Conservation (phyloP, 805 yeast species). For the Ogataea allantospora region DNA sequence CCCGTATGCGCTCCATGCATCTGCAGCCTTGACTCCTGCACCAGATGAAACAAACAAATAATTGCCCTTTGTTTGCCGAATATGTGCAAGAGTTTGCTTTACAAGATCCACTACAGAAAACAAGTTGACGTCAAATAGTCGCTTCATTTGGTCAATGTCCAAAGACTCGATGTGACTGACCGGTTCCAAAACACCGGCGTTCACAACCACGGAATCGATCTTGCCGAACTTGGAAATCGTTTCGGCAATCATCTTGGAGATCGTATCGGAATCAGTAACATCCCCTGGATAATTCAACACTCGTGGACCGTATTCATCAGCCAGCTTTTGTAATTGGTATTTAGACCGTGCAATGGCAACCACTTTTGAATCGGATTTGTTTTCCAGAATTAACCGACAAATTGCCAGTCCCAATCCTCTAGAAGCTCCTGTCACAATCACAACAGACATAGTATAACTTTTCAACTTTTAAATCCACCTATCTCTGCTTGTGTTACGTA, state of each 20-base stretch:
- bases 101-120: constrained; percentile 70
- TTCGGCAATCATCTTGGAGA: constrained; percentile 39
- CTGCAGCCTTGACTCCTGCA: constrained; percentile 63
- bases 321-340: constrained; percentile 37
- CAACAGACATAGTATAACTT: constrained; percentile 22
- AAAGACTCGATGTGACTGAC: constrained; percentile 57
- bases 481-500: background rate
- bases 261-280: constrained; percentile 43
- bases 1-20: constrained; percentile 92
- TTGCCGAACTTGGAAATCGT: constrained; percentile 53
- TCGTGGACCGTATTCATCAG: constrained; percentile 43
- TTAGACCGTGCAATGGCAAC: constrained; percentile 74
- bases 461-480: too few relatives aligned
- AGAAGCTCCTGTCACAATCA: constrained; percentile 62
- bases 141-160: constrained; percentile 56
- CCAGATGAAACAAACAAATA: constrained; percentile 87
- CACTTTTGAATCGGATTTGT: constrained; percentile 40
- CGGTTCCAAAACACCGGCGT: constrained; percentile 84
- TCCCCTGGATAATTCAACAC: constrained; percentile 60
- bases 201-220: constrained; percentile 65
- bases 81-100: constrained; percentile 51
- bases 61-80: constrained; percentile 56
- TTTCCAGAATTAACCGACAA: constrained; percentile 48
- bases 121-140: constrained; percentile 70
- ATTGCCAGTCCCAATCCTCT: constrained; percentile 83